Base-by-base conservation (phyloP, 495 filamentous ascomycete genomes). In the Ramalina intermedia region DNA sequence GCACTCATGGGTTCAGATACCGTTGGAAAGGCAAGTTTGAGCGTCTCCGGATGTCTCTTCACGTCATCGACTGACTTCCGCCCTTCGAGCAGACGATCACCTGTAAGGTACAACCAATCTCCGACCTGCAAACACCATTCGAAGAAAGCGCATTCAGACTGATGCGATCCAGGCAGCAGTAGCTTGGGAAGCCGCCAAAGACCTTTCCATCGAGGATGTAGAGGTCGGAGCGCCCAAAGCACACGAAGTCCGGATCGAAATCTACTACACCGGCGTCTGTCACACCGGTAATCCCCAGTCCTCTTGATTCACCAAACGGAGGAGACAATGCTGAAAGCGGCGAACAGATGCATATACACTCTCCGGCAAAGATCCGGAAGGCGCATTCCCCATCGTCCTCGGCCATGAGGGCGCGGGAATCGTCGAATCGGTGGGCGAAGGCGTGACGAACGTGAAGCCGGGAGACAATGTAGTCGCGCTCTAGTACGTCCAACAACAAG, bases 381-480 rank as follows among this genome's bases (percentile, higher is more conserved):
- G 91, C 54, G 91, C 93, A 33, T 98, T 98, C 74, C 91, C 91
- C 53, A 82, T 96, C 53, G 80, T 98, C 53, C 79, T 96, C 33
- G 91, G 91, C 43, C 91, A 98, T 69, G 91, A 98, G 68, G 91
- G 91, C 60, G 93, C 91, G 44, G 91, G 91, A 62, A 80, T 94
- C 56, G 90, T 98, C 62, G 91, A 98, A 73, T 94, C 87, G 3
- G 81, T 98, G 45, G 91, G 91, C 50, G 89, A 96, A 68, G 93
- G 87, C 37, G 91, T 98, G 50, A 94, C 86, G 49, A 84, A 75
- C 57, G 90, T 96, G 59, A 93, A 94, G 73, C 74, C 74, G n/a
- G 87, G 85, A 47, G 85, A 91, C 68, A 79, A 93, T 62, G 91
- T 98, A 52, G 75, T 98, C 48, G 93, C 91, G 57, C 86, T 98